Percentiles rank a stretch among this genome's conserved stretches.
phyloP scores from a whole-genome alignment of 2,329 filamentous ascomycete genomes.

The Alternaria brassicae region DNA sequence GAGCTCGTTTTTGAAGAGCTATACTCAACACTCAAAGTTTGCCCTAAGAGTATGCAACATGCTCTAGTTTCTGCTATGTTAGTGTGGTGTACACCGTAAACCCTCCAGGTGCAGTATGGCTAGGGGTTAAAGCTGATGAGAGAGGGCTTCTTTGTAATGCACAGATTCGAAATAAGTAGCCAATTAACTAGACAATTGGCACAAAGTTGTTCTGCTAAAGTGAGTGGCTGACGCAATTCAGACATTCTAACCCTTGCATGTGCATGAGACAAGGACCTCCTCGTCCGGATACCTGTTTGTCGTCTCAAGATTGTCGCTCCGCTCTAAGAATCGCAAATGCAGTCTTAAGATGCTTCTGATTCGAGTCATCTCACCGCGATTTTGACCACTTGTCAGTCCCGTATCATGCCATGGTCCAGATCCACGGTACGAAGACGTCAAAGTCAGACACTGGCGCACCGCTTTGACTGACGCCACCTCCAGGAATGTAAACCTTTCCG shows the following conservation, averaged over 20 bases:
- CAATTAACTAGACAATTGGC: background rate
- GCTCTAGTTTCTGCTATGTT: too few species aligned
- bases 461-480: constrained; percentile 28
- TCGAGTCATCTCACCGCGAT: background rate
- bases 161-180: background rate
- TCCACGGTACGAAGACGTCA: constrained; percentile 22
- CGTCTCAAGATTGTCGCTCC: background rate
- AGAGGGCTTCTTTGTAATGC: background rate
- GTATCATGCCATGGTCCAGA: background rate
- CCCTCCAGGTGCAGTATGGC: too few species aligned
- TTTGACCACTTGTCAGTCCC: background rate
- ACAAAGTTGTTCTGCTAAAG: background rate
- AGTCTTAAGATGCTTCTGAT: background rate
- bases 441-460: constrained; percentile 25
- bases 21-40: too few species aligned
- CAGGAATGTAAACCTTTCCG: constrained; percentile 33
- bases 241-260: background rate
- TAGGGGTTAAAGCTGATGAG: too few species aligned
- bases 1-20: too few species aligned
- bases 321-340: background rate
- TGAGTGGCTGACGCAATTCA: background rate
- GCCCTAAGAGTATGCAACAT: too few species aligned
- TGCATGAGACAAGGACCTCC: background rate
- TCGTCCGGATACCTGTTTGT: background rate
- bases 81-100: too few species aligned